Percentiles rank a stretch among this genome's conserved stretches.
phyloP scores from a whole-genome alignment of 805 yeast species.

The Scheffersomyces spartinae region DNA sequence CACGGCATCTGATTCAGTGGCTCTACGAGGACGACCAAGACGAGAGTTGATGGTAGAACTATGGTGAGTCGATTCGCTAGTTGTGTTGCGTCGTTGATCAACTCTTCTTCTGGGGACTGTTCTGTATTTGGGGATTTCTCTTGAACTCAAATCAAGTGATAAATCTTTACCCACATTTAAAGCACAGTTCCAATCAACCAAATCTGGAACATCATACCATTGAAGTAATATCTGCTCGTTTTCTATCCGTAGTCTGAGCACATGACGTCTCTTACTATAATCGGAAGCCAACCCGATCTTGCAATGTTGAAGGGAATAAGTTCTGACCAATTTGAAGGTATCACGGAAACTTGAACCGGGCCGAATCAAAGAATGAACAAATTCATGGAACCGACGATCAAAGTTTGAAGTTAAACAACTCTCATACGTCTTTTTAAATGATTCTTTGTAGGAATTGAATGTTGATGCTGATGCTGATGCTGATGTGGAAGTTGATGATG shows the following conservation, averaged over 20 bases:
- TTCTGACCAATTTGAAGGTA: conserved; percentile 38
- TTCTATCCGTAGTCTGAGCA: conserved; percentile 69
- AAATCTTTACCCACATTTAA: conserved; percentile 69
- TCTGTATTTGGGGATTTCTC: conserved; percentile 67
- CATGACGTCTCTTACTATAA: conserved; percentile 58
- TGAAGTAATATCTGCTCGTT: conserved; percentile 69
- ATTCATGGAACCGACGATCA: too few relatives aligned
- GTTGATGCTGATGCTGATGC: too few relatives aligned
- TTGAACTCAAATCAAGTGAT: conserved; percentile 58
- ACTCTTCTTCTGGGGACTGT: conserved; percentile 65
- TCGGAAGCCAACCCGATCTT: conserved; percentile 79
- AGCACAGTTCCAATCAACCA: conserved; percentile 71
- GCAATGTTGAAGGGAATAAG: conserved; percentile 77
- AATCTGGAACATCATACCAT: conserved; percentile 48
- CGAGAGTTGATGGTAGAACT: background rate
- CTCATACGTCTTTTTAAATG: too few relatives aligned
- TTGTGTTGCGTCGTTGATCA: conserved; percentile 4
- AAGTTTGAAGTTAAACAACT: too few relatives aligned
- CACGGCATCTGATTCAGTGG: background rate
- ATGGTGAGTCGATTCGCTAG: background rate
- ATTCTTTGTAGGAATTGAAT: too few relatives aligned
- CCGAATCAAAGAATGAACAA: too few relatives aligned
- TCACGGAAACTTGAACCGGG: too few relatives aligned
- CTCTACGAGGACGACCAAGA: background rate
- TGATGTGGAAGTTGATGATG: too few relatives aligned